Evolutionary conservation across 2,329 filamentous ascomycete species (phyloP).

Genomic region (Ploettnerulaceae sp.): DNA sequence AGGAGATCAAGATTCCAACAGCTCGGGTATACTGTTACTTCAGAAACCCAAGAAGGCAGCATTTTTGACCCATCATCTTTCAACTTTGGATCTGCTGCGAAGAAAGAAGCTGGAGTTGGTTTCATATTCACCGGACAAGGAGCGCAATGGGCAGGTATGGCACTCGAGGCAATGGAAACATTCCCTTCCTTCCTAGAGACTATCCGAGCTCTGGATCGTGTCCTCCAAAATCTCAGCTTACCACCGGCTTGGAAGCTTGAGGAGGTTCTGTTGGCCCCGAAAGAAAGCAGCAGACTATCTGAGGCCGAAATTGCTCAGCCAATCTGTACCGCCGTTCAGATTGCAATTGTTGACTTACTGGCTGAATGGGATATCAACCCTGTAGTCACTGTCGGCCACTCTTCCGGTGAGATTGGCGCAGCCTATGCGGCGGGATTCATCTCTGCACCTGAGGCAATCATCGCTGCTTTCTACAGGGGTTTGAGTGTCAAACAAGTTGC

Average conservation of each 20-base stretch:
- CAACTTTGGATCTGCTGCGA: no score
- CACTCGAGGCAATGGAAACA: constrained; percentile 23
- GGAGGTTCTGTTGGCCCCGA: no score
- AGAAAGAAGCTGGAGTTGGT: constrained; percentile 19
- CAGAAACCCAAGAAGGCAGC: neutral
- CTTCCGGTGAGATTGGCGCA: constrained; percentile 36
- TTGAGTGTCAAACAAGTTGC: no score
- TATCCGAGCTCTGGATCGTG: constrained; percentile 1
- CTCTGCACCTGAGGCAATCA: no score
- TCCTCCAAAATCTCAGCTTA: no score
- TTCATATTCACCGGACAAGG: constrained; percentile 31
- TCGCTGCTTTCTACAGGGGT: no score
- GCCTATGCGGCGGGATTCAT: constrained; percentile 35
- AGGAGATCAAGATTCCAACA: constrained; percentile 29
- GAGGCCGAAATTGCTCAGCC: constrained; percentile 20
- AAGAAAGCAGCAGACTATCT: no score
- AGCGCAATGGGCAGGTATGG: constrained; percentile 30
- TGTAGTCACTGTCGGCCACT: constrained; percentile 30
- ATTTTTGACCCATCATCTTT: neutral
- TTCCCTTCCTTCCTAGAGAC: constrained; percentile 25
- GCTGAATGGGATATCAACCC: constrained; percentile 22
- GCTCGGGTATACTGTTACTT: neutral
- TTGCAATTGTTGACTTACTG: constrained; percentile 30
- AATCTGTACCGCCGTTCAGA: constrained; percentile 29
- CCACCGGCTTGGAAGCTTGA: no score